phyloP scores from a whole-genome alignment of 768 basidiomycete species.

The Pluteus cervinus region DNA sequence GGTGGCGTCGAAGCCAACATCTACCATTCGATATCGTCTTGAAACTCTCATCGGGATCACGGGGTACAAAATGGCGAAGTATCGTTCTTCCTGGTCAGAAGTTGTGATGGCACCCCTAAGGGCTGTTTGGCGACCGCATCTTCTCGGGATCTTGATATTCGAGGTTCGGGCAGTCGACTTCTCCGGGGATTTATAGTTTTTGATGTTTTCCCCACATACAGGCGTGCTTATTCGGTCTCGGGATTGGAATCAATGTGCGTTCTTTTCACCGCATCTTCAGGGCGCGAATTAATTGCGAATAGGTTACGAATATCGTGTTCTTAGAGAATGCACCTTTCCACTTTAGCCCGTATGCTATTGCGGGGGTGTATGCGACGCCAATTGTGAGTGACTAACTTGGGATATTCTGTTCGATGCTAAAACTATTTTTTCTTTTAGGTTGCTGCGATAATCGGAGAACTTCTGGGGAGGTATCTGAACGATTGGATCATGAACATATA shows the following conservation, averaged over 20 bases:
- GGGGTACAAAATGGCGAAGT: constrained; percentile 42
- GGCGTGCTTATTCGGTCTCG: too few relatives aligned
- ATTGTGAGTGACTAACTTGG: constrained; percentile 17
- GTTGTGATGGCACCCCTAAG: too few relatives aligned
- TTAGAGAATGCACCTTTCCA: constrained; percentile 9
- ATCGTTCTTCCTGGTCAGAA: too few relatives aligned
- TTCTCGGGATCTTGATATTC: too few relatives aligned
- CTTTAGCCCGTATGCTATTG: constrained; percentile 22
- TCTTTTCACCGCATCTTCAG: too few relatives aligned
- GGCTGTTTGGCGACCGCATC: too few relatives aligned
- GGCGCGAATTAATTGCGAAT: constrained; percentile 30
- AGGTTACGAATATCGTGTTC: constrained; percentile 28
- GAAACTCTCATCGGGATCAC: constrained; percentile 50
- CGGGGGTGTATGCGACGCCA: constrained; percentile 30
- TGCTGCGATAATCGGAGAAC: constrained; percentile 29
- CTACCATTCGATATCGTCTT: constrained; percentile 37
- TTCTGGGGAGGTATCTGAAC: constrained; percentile 27
- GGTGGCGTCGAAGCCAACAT: constrained; percentile 28
- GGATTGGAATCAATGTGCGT: too few relatives aligned
- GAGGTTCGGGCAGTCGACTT: too few relatives aligned
- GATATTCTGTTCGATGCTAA: constrained; percentile 13
- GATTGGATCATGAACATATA: constrained; percentile 24
- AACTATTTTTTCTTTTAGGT: constrained; percentile 14
- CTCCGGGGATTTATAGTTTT: too few relatives aligned
- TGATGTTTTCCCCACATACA: too few relatives aligned